Evolutionary conservation across 1,284 basidiomycete genomes (phyloP).

Genomic region (Volvariella surrecta): DNA sequence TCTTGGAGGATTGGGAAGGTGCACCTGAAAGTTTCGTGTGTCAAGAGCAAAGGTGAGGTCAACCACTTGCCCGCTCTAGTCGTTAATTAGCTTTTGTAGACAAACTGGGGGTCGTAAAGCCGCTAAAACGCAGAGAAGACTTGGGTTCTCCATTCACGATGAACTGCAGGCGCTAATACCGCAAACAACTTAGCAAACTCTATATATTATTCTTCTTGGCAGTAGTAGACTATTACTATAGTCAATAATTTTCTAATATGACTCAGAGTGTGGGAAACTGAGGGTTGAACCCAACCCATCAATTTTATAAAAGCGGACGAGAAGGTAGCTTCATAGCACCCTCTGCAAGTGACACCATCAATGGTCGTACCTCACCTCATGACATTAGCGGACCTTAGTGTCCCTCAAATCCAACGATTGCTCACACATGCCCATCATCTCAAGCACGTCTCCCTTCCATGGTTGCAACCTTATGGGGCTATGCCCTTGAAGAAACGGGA

Average conservation of each 20-base stretch:
- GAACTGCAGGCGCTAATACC: slow-evolving; percentile 31
- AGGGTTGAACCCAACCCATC: too few species aligned
- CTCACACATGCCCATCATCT: slow-evolving; percentile 55
- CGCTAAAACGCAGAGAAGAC: slow-evolving; percentile 81
- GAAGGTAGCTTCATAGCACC: too few species aligned
- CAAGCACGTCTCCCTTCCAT: slow-evolving; percentile 51
- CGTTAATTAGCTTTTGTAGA: slow-evolving; percentile 32
- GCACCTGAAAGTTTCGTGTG: slow-evolving; percentile 95
- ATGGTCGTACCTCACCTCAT: slow-evolving; percentile 60
- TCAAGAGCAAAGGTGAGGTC: slow-evolving; percentile 77
- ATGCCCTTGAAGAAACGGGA: slow-evolving; percentile 19
- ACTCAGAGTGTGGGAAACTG: too few species aligned
- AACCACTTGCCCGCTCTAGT: slow-evolving; percentile 1
- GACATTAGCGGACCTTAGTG: slow-evolving; percentile 77
- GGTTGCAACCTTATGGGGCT: slow-evolving; percentile 42
- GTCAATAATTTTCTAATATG: too few species aligned
- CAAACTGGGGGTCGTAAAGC: slow-evolving; percentile 87
- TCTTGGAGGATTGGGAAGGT: slow-evolving; percentile 88
- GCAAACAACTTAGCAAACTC: background rate
- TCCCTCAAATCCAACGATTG: slow-evolving; percentile 59
- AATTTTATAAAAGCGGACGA: too few species aligned
- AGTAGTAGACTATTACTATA: too few species aligned
- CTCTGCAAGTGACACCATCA: slow-evolving; percentile 11
- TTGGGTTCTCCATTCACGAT: slow-evolving; percentile 80
- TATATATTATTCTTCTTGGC: background rate